Evolutionary conservation across 108 stramenopile species (phyloP), one percentile per base, ranked within the genome.

Genomic region (Fistulifera pelliculosa): DNA sequence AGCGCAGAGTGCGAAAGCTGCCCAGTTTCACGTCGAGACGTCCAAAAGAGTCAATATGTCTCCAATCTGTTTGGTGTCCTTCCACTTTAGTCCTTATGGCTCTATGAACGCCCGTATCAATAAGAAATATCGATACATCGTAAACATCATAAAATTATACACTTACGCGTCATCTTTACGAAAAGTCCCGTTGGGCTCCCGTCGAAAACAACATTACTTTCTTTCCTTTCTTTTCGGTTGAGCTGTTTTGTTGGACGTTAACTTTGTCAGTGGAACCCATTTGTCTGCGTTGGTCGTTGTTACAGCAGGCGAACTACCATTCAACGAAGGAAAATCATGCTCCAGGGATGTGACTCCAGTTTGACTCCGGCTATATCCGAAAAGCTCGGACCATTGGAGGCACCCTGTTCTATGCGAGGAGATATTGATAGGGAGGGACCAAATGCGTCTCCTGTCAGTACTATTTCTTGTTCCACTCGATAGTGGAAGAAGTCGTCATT

Each of bases 401-500:
- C 38, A 54, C 22, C 16, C 39, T 42, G 2, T 54, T 14, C 31
- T n/a, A 38, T n/a, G 1, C 22, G 38, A 2, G 54, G 17, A 14
- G 22, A 14, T 18, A 7, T 21, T 2, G 38, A 18, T 18, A 54
- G n/a, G 40, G 38, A n/a, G 2, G 54, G 54, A 3, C 54, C 54
- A 40, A 54, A 54, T 5, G n/a, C 54, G n/a, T 54, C 54, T 4
- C 54, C 54, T 2, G 38, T 38, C 12, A 58, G 15, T 40, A 57
- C 2, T 31, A 47, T 16, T 56, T 65, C 45, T 31, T 54, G 35
- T 45, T 56, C 15, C 43, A 44, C 13, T 38, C 55, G 17, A 0
- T 62, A 63, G 19, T 7, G 66, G 49, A 81, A 81, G 50, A 81
- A 81, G 21, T 74, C 70, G 47, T 81, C 80, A 56, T 71, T 64